Evolutionary conservation across 2,329 filamentous ascomycete genomes (phyloP).

Genomic region (Botryosphaeria dothidea): DNA sequence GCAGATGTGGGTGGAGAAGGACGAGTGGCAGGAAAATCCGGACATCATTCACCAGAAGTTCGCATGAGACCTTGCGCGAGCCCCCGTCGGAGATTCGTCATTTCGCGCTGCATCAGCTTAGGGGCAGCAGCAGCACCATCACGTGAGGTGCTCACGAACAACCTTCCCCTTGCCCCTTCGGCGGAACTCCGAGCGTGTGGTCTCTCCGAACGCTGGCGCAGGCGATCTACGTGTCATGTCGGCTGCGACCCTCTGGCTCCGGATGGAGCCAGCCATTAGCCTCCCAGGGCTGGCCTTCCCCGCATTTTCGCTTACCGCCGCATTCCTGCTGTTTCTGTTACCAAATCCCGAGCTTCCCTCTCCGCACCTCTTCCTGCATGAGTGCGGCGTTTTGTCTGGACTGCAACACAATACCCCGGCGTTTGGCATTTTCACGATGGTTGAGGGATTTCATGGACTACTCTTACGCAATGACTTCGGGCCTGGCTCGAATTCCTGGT

Average conservation of each 20-base stretch:
- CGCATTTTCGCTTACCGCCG: conserved; percentile 20
- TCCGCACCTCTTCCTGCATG: conserved; percentile 14
- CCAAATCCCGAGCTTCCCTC: conserved; percentile 18
- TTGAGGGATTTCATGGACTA: conserved; percentile 13
- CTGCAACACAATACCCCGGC: conserved; percentile 20
- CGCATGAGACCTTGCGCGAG: conserved; percentile 54
- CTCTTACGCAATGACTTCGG: conserved; percentile 11
- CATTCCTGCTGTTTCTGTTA: conserved; percentile 20
- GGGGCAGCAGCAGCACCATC: not conserved
- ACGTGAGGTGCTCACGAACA: conserved; percentile 3
- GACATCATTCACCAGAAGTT: conserved; percentile 99
- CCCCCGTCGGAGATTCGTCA: conserved; percentile 11
- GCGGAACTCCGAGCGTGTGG: not conserved
- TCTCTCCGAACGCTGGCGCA: not conserved
- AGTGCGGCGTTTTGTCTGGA: conserved; percentile 17
- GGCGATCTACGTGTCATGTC: conserved; percentile 18
- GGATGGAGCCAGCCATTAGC: conserved; percentile 11
- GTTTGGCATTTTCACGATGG: conserved; percentile 14
- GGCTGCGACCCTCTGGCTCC: conserved; percentile 8
- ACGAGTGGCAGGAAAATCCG: conserved; percentile 99
- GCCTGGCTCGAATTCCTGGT: conserved; percentile 1
- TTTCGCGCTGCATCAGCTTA: conserved; percentile 1
- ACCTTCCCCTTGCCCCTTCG: not conserved
- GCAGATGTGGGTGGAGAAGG: conserved; percentile 99
- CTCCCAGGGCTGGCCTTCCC: conserved; percentile 13